phyloP scores from a whole-genome alignment of 495 filamentous ascomycete genomes.

The Aspergillus incahuasiensis region DNA sequence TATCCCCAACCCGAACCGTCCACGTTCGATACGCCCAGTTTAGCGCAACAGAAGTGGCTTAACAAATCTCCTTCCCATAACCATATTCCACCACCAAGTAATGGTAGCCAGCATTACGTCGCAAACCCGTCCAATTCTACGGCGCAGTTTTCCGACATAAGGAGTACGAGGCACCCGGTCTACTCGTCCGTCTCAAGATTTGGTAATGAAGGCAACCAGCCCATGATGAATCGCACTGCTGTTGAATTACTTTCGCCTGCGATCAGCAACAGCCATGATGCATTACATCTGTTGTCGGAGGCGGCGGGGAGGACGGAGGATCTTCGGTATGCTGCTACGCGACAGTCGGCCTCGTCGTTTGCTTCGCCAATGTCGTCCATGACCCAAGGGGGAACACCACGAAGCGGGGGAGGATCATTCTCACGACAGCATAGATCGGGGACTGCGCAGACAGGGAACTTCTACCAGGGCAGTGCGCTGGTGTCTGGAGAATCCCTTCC shows the following conservation, averaged over 20 bases:
- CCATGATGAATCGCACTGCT: constrained; percentile 52
- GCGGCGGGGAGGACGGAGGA: constrained; percentile 52
- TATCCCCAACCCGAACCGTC: constrained; percentile 26
- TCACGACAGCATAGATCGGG: constrained; percentile 33
- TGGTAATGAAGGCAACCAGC: constrained; percentile 33
- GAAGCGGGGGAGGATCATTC: constrained; percentile 34
- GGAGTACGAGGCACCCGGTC: constrained; percentile 23
- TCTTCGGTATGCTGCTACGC: constrained; percentile 34
- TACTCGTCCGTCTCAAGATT: constrained; percentile 27
- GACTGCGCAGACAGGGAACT: constrained; percentile 24
- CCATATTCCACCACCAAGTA: constrained; percentile 10
- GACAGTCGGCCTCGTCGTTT: constrained; percentile 41
- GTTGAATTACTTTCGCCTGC: constrained; percentile 53
- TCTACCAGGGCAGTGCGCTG: constrained; percentile 25
- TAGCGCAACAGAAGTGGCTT: constrained; percentile 31
- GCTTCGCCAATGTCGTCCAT: constrained; percentile 40
- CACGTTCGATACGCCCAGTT: constrained; percentile 26
- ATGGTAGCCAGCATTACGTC: constrained; percentile 21
- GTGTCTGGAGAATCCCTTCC: constrained; percentile 30
- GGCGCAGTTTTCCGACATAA: constrained; percentile 28
- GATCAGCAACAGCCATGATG: constrained; percentile 56
- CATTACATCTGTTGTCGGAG: constrained; percentile 55
- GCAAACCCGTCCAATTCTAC: constrained; percentile 24
- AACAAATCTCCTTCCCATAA: constrained; percentile 19
- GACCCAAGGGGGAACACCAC: constrained; percentile 37